phyloP scores from a whole-genome alignment of 163 green algal species.

The Trebouxiophyceae sp. region DNA sequence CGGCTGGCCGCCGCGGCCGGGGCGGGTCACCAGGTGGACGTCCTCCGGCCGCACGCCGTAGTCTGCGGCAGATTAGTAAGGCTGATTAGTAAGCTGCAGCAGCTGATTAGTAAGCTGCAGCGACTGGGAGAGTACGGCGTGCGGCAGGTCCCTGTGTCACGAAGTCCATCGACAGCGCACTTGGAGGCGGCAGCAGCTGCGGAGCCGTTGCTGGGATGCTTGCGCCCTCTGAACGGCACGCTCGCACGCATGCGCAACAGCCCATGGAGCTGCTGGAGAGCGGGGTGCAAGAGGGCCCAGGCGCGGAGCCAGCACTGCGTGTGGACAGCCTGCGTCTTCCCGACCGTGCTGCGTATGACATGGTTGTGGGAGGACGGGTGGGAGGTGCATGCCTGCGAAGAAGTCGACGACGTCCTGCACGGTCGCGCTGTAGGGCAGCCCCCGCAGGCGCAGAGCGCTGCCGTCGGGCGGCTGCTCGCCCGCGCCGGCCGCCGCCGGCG shows the following conservation, averaged over 20 bases:
- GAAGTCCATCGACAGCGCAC: too few relatives aligned
- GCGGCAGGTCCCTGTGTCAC: too few relatives aligned
- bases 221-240: too few relatives aligned
- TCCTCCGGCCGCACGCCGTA: neutral
- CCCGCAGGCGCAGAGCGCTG: constrained; percentile 14
- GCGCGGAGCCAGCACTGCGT: neutral
- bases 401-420: constrained; percentile 24
- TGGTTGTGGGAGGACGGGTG: neutral
- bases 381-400: constrained; percentile 11
- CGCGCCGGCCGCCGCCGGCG: neutral
- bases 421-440: constrained; percentile 16
- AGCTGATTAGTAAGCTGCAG: neutral
- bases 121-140: too few relatives aligned
- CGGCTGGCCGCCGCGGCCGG: neutral
- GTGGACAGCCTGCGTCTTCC: neutral
- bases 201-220: too few relatives aligned
- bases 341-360: neutral
- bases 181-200: too few relatives aligned
- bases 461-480: constrained; percentile 1
- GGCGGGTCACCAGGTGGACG: neutral
- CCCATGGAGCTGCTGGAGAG: neutral
- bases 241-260: too few relatives aligned
- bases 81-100: neutral
- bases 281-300: neutral
- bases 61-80: neutral